A percentile compares a stretch with the other conserved stretches of the same genome.
phyloP scores from a whole-genome alignment of 1,284 basidiomycete genomes.

The Dichomitus squalens region DNA sequence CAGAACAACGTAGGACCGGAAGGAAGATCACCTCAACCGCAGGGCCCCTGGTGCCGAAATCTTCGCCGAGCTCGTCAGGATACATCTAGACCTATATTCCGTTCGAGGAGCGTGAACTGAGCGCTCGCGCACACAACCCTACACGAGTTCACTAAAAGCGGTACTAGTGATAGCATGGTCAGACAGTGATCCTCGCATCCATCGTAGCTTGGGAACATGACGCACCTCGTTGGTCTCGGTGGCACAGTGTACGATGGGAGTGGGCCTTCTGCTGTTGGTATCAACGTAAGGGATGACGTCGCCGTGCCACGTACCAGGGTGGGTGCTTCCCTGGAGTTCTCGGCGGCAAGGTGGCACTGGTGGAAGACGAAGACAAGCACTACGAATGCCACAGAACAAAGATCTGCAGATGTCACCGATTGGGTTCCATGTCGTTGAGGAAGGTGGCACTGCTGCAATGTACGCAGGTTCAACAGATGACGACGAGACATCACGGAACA shows the following conservation, averaged over 20 bases:
- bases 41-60: too few relatives aligned
- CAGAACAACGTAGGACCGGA: too few relatives aligned
- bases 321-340: neutral
- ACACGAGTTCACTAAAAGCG: neutral
- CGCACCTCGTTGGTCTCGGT: neutral
- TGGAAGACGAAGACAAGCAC: slow-evolving; percentile 1
- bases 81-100: too few relatives aligned
- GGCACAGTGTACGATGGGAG: neutral
- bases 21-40: too few relatives aligned
- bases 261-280: neutral
- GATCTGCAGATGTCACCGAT: neutral
- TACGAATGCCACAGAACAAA: slow-evolving; percentile 4
- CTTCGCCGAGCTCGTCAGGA: too few relatives aligned
- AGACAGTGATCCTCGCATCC: neutral
- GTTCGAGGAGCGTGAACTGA: too few relatives aligned
- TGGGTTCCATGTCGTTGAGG: neutral
- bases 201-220: neutral
- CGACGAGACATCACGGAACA: neutral
- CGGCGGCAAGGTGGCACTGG: neutral
- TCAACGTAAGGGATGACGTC: neutral
- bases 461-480: neutral
- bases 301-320: neutral
- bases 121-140: neutral
- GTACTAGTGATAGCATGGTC: neutral
- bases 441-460: too few relatives aligned